Conservation (phyloP, 768 basidiomycete species). For the Lactarius psammicola region DNA sequence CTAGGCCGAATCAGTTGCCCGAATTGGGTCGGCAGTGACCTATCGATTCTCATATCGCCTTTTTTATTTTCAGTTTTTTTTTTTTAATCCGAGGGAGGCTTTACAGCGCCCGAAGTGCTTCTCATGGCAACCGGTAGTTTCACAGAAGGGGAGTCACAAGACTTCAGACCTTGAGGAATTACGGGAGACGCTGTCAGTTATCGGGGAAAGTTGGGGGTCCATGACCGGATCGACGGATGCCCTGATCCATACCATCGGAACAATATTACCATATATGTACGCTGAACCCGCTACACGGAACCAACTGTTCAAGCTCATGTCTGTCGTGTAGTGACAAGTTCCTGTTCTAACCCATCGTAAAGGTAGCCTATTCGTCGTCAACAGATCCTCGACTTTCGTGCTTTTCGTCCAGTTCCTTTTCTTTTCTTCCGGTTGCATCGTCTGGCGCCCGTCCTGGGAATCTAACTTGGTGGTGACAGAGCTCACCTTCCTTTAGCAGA, state of each 20-base stretch:
- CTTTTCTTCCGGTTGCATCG: background rate
- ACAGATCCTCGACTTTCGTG: background rate
- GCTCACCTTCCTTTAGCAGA: constrained; percentile 16
- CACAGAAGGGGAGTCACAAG: constrained; percentile 11
- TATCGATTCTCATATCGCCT: constrained; percentile 1
- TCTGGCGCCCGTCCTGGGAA: constrained; percentile 18
- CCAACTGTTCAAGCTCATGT: background rate
- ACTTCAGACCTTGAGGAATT: background rate
- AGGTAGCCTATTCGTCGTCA: background rate
- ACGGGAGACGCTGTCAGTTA: background rate
- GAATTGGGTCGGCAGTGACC: background rate
- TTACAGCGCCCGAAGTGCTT: constrained; percentile 11
- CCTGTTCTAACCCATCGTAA: background rate
- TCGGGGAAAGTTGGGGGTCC: background rate
- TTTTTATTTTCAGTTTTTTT: background rate
- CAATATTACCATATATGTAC: background rate
- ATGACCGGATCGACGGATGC: constrained; percentile 19
- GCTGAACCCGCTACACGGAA: background rate
- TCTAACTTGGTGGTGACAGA: constrained; percentile 26
- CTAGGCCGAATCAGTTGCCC: constrained; percentile 20
- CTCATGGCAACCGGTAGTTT: constrained; percentile 17
- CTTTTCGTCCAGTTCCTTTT: background rate
- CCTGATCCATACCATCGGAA: constrained; percentile 8
- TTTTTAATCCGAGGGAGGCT: background rate
- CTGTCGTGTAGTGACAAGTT: background rate